A percentile compares a stretch with the other conserved stretches of the same genome.
These are phyloP conservation scores for Punica granatum DNA, from an alignment of 345 rosid genomes.

Conservation along the genomic window DNA sequence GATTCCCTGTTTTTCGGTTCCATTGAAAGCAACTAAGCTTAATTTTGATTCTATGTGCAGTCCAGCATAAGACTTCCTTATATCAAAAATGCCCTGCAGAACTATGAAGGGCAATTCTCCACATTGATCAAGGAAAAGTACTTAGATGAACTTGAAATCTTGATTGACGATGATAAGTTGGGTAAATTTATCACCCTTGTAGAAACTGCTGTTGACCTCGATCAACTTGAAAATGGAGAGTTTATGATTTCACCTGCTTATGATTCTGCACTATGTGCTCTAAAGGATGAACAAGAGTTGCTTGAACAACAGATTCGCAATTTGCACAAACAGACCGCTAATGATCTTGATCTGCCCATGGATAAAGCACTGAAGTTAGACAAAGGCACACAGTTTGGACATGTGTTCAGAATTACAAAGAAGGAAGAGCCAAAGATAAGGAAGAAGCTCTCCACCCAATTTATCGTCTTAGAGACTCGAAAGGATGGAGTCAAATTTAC, in stretches of 20 bases:
- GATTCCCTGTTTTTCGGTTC: neutral
- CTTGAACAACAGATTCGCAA: slow-evolving; percentile 68
- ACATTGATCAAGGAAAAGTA: slow-evolving; percentile 59
- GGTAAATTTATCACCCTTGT: slow-evolving; percentile 75
- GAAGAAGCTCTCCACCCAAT: slow-evolving; percentile 79
- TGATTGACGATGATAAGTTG: slow-evolving; percentile 69
- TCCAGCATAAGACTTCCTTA: slow-evolving; percentile 81
- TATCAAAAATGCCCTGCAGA: slow-evolving; percentile 63
- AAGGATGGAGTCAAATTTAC: slow-evolving; percentile 99
- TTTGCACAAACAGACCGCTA: slow-evolving; percentile 79
- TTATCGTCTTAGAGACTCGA: slow-evolving; percentile 88
- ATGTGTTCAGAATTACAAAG: slow-evolving; percentile 95
- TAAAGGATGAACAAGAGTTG: slow-evolving; percentile 70
- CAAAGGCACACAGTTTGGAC: slow-evolving; percentile 88
- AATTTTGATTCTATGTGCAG: slow-evolving; percentile 39
- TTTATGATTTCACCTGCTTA: slow-evolving; percentile 92
- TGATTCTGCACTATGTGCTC: slow-evolving; percentile 55
- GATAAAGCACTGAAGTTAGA: slow-evolving; percentile 89
- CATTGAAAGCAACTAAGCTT: neutral
- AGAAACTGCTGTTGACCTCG: slow-evolving; percentile 82
- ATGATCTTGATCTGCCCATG: slow-evolving; percentile 71
- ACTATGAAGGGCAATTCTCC: slow-evolving; percentile 57
- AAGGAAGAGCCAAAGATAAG: slow-evolving; percentile 97
- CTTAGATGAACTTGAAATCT: slow-evolving; percentile 39
- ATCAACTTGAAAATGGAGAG: slow-evolving; percentile 92